A percentile compares a stretch with the other conserved stretches of the same genome.
phyloP scores from a whole-genome alignment of 768 basidiomycete species.

The Macrolepiota dolichaula region DNA sequence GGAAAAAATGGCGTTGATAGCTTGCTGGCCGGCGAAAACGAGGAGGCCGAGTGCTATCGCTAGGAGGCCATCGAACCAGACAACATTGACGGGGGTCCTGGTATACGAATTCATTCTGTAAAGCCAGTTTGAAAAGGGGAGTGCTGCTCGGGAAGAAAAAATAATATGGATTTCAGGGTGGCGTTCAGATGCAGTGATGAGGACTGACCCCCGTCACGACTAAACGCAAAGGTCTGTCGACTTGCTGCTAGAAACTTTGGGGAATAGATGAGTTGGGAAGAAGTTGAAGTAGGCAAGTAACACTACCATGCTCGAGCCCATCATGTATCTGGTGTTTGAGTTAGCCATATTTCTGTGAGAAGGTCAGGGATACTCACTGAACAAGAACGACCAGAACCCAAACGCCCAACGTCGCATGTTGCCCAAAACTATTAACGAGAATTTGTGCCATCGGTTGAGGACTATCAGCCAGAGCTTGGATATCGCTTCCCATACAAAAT shows the following conservation, averaged over 20 bases:
- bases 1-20: conserved; percentile 59
- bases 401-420: conserved; percentile 32
- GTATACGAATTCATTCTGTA: conserved; percentile 56
- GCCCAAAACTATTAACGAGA: conserved; percentile 46
- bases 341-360: not conserved
- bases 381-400: conserved; percentile 38
- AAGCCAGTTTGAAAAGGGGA: conserved; percentile 61
- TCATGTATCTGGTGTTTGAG: conserved; percentile 38
- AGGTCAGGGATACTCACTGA: conserved; percentile 25
- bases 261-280: not conserved
- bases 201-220: conserved; percentile 51
- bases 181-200: not conserved
- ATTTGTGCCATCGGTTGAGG: conserved; percentile 61
- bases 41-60: conserved; percentile 54
- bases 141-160: conserved; percentile 25
- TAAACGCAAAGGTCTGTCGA: conserved; percentile 71
- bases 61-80: conserved; percentile 45
- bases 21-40: conserved; percentile 55
- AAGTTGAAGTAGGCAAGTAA: not conserved
- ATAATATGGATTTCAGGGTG: not conserved
- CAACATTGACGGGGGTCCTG: conserved; percentile 57
- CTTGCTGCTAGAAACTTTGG: conserved; percentile 25
- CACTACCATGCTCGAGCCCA: conserved; percentile 54
- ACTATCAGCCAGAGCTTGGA: conserved; percentile 39
- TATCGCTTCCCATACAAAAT: conserved; percentile 57